A percentile compares a stretch with the other conserved stretches of the same genome.
Conservation (phyloP, 2,329 filamentous ascomycete species). For the Aspergillus felis region DNA sequence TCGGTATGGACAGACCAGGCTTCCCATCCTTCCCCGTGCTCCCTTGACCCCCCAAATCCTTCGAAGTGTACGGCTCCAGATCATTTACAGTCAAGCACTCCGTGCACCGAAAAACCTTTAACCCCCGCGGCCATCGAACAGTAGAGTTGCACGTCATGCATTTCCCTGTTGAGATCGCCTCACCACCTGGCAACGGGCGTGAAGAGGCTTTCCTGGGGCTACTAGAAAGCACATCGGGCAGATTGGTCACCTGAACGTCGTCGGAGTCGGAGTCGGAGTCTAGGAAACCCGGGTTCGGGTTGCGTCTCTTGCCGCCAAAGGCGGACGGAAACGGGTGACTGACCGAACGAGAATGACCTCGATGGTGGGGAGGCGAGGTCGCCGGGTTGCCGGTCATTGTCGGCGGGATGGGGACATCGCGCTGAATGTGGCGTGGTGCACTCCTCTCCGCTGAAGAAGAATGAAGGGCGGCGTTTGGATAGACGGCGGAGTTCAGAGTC, state of each 20-base stretch:
- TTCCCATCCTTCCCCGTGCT: constrained; percentile 19
- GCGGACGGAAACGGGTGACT: constrained; percentile 76
- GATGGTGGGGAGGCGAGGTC: constrained; percentile 18
- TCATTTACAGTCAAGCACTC: constrained; percentile 85
- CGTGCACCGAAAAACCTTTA: constrained; percentile 74
- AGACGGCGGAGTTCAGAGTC: constrained; percentile 19
- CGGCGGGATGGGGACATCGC: constrained; percentile 22
- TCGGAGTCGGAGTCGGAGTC: constrained; percentile 48
- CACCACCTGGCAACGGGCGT: constrained; percentile 46
- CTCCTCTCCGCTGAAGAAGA: constrained; percentile 16
- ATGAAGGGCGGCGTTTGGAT: constrained; percentile 15
- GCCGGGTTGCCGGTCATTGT: constrained; percentile 18
- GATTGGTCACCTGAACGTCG: constrained; percentile 25
- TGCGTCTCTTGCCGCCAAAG: constrained; percentile 53
- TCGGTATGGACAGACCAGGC: constrained; percentile 10
- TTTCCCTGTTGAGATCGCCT: constrained; percentile 61
- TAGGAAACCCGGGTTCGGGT: constrained; percentile 45
- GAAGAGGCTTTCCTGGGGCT: constrained; percentile 38
- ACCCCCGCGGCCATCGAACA: constrained; percentile 71
- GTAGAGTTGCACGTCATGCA: constrained; percentile 84
- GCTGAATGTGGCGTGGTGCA: constrained; percentile 18
- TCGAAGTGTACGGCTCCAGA: constrained; percentile 47
- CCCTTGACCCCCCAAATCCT: constrained; percentile 13
- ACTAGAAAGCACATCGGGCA: constrained; percentile 30
- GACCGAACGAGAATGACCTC: constrained; percentile 61